Evolutionary conservation across 345 rosid species (phyloP).

Genomic region (Odontarrhena argentea): DNA sequence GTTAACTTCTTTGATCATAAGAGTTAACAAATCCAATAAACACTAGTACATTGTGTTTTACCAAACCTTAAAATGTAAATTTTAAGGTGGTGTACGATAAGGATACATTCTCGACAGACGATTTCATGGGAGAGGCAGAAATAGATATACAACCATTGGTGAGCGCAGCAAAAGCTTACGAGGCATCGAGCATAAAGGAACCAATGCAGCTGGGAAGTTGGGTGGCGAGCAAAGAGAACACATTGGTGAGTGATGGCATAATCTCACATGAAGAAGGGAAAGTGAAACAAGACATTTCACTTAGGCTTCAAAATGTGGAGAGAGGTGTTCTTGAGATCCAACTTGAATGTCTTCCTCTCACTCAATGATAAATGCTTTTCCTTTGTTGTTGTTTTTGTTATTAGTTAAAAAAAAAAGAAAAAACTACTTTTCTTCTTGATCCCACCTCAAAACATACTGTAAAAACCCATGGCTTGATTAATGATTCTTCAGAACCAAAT

Average conservation of each 20-base stretch:
- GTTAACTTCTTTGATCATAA: neutral
- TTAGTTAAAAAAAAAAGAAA: neutral
- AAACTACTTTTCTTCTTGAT: slow-evolving; percentile 30
- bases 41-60: neutral
- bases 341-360: slow-evolving; percentile 91
- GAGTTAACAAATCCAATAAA: neutral
- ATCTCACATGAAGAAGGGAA: slow-evolving; percentile 71
- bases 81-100: slow-evolving; percentile 85
- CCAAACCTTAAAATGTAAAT: slow-evolving; percentile 8
- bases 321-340: slow-evolving; percentile 84
- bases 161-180: slow-evolving; percentile 76
- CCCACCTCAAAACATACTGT: slow-evolving; percentile 33
- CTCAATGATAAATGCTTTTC: slow-evolving; percentile 53
- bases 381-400: neutral
- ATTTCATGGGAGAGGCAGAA: slow-evolving; percentile 98
- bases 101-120: slow-evolving; percentile 81
- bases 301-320: slow-evolving; percentile 85
- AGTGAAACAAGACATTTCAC: slow-evolving; percentile 76
- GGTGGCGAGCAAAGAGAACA: slow-evolving; percentile 73
- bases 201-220: slow-evolving; percentile 76
- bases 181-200: slow-evolving; percentile 54
- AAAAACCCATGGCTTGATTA: slow-evolving; percentile 19
- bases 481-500: slow-evolving; percentile 25
- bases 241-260: slow-evolving; percentile 69
- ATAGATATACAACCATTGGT: slow-evolving; percentile 94